Evolutionary conservation across 257 asterid species (phyloP).

Genomic region (Capsicum rhomboideum): DNA sequence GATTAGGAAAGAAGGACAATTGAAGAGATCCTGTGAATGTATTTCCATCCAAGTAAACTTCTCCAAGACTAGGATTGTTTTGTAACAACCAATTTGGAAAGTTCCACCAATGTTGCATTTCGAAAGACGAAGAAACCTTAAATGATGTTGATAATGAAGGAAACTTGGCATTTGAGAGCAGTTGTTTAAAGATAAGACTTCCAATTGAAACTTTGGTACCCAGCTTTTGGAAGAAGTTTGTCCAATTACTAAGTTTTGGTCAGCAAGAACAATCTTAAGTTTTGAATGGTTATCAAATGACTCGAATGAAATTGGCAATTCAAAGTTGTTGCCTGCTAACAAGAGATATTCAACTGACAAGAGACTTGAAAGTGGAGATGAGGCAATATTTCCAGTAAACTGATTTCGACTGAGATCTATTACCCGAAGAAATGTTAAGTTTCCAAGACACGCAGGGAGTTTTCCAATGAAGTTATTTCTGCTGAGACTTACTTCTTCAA

Average conservation of each 20-base stretch:
- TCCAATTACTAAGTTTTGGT: background rate
- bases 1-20: background rate
- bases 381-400: background rate
- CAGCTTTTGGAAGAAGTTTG: background rate
- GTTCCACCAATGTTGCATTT: background rate
- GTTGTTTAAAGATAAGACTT: background rate
- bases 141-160: background rate
- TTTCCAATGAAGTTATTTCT: no score
- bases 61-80: background rate
- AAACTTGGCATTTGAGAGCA: background rate
- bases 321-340: background rate
- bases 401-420: no score
- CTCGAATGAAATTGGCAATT: background rate
- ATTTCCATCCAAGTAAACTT: background rate
- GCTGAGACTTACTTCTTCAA: no score
- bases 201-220: background rate
- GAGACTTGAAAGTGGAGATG: background rate
- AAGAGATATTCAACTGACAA: background rate
- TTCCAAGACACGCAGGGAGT: no score
- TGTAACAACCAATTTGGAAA: constrained; percentile 1
- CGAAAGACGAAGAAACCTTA: background rate
- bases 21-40: background rate
- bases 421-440: no score
- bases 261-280: background rate
- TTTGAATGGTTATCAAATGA: constrained; percentile 2